These are phyloP conservation scores for Exophiala viscosa DNA, from an alignment of 2,329 filamentous ascomycete species.

Conservation along the genomic window DNA sequence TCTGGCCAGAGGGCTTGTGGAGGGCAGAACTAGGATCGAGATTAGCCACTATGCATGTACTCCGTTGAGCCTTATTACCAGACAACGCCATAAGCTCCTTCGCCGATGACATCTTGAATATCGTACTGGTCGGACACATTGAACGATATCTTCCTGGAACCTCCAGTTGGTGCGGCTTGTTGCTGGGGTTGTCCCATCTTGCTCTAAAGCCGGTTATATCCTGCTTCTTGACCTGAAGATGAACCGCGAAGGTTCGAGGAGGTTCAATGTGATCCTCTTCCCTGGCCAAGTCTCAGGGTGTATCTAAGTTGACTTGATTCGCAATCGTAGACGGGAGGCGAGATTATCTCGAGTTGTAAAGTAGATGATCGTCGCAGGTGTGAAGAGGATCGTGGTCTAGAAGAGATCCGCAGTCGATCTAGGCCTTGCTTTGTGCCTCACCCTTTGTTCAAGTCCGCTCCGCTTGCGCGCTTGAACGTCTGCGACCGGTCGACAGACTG, in stretches of 20 bases:
- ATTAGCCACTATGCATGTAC: constrained; percentile 10
- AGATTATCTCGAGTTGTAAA: background rate
- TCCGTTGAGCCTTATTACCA: constrained; percentile 62
- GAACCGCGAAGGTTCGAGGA: background rate
- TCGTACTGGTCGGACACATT: constrained; percentile 99
- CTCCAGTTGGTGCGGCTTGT: constrained; percentile 50
- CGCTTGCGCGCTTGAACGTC: background rate
- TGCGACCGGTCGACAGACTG: background rate
- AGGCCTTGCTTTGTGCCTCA: background rate
- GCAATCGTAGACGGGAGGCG: background rate
- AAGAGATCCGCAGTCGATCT: background rate
- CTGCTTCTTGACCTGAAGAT: background rate
- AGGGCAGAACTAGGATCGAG: constrained; percentile 70
- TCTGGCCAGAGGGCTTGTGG: constrained; percentile 96
- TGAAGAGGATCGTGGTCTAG: background rate
- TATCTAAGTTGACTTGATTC: background rate
- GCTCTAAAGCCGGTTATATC: background rate
- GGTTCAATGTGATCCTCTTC: background rate
- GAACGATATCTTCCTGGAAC: constrained; percentile 93
- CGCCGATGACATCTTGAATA: constrained; percentile 98
- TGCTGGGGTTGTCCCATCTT: constrained; percentile 43
- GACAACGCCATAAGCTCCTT: constrained; percentile 96
- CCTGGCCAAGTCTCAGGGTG: background rate
- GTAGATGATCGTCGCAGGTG: background rate
- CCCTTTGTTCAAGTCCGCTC: background rate